These are phyloP conservation scores for Podaxis carcinomalis DNA, from an alignment of 768 basidiomycete genomes.

Conservation along the genomic window DNA sequence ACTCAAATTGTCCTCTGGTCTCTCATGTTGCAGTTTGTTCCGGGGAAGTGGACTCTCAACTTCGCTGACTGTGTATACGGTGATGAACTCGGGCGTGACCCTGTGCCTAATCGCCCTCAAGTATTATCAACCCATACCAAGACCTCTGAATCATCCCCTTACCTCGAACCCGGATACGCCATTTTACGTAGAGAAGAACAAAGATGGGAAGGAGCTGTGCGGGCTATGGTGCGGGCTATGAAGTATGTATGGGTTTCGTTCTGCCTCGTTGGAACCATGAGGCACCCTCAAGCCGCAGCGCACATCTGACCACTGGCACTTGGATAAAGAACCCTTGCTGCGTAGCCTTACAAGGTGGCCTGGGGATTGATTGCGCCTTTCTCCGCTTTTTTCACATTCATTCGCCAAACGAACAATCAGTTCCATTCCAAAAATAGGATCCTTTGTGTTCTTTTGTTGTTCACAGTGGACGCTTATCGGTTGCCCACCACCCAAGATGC, in stretches of 20 bases:
- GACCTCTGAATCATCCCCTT: background rate
- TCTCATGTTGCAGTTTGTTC: background rate
- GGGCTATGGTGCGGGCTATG: background rate
- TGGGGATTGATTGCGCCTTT: too few species aligned
- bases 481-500: background rate
- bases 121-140: background rate
- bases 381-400: too few species aligned
- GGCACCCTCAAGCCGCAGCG: background rate
- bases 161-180: conserved; percentile 2
- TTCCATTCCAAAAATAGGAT: background rate
- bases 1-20: background rate
- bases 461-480: background rate
- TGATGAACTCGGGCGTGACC: background rate
- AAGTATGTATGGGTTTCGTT: background rate
- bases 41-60: conserved; percentile 2
- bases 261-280: background rate
- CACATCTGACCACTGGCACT: background rate
- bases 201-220: background rate
- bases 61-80: conserved; percentile 9
- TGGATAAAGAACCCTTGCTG: too few species aligned
- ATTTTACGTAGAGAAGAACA: background rate
- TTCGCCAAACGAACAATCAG: background rate
- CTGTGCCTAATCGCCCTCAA: background rate
- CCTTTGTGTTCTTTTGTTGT: background rate
- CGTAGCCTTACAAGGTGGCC: too few species aligned